Conservation (phyloP, 2,329 filamentous ascomycete species). For the Penicillium sp. region DNA sequence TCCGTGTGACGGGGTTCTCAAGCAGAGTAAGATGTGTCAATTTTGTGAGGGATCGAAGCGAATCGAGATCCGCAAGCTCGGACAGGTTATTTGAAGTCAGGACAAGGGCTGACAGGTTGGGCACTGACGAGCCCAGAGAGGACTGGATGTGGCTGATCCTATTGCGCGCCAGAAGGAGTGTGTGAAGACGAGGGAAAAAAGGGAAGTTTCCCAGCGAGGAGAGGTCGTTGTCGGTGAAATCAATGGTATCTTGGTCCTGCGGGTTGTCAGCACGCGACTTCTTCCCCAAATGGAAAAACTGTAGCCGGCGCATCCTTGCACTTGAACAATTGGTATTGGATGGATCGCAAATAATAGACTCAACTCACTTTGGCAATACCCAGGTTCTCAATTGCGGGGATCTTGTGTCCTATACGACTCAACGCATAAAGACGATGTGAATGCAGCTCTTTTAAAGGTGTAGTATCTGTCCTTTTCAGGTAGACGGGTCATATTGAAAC, state of each 20-base stretch:
- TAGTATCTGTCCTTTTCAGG: conserved; percentile 83
- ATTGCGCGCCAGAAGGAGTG: conserved; percentile 86
- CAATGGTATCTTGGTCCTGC: conserved; percentile 92
- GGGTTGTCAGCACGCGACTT: conserved; percentile 8
- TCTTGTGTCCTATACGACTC: conserved; percentile 82
- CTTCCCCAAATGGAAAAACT: background rate
- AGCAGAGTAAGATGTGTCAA: conserved; percentile 79
- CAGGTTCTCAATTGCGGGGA: conserved; percentile 95
- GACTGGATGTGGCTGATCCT: conserved; percentile 80
- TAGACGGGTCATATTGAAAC: conserved; percentile 43
- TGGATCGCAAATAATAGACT: background rate
- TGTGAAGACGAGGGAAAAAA: conserved; percentile 81
- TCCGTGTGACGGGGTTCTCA: conserved; percentile 88
- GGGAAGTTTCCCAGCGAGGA: conserved; percentile 88
- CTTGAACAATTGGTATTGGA: background rate
- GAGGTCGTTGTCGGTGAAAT: conserved; percentile 98
- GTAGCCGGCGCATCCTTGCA: background rate
- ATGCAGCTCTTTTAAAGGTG: conserved; percentile 74
- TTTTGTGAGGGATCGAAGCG: conserved; percentile 66
- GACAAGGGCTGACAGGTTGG: conserved; percentile 78
- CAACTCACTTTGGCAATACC: conserved; percentile 82
- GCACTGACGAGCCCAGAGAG: conserved; percentile 71
- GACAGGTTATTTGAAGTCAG: conserved; percentile 78
- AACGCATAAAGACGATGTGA: conserved; percentile 68
- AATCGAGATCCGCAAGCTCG: conserved; percentile 85